Base-by-base conservation (phyloP, 2,329 filamentous ascomycete species). In the Pezicula radicicola region DNA sequence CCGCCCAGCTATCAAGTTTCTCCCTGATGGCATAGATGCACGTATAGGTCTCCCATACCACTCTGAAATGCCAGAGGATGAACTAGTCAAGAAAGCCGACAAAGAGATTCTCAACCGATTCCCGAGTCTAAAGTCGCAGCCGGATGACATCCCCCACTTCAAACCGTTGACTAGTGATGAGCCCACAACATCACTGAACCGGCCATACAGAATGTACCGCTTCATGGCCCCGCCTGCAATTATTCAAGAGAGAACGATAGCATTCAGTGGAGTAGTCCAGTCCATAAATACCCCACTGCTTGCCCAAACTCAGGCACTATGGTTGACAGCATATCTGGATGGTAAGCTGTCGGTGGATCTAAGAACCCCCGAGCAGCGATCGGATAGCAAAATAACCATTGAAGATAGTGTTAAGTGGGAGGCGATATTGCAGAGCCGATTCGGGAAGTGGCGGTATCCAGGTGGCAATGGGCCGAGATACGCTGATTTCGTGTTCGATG, bases 401-500 rank as follows among this genome's bases (percentile, higher is more conserved):
- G 51, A 69, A 45, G 68, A 70, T 13, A 71, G 75, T 9, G 60
- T 84, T 9, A 54, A 67, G 49, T 75, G 76, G 55, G 77, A 87
- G 59, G 81, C 85, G 0, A 77, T 84, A 19, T 70, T 91, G 44
- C 76, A 87, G 63, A 83, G 78, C 18, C 81, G 87, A 36, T 93
- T 87, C 64, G 85, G 85, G 4, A 82, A 77, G 56, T 86, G 85
- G 79, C 76, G 88, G 25, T 88, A 88, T 60, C 82, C 85, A 1
- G 76, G 73, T 4, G 87, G 87, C 0, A 84, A 82, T 61, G 87
- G 87, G 1, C 74, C 72, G 36, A 77, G 74, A 62, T 75, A 78
- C 52, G 84, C 85, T 0, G 87, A 89, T 65, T 85, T 91, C 57
- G 84, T 89, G 16, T 92, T 92, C 62, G 89, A 94, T 66, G 79